Evolutionary conservation across 805 yeast species (phyloP).

Genomic region (Kodamaea lidongshanica): DNA sequence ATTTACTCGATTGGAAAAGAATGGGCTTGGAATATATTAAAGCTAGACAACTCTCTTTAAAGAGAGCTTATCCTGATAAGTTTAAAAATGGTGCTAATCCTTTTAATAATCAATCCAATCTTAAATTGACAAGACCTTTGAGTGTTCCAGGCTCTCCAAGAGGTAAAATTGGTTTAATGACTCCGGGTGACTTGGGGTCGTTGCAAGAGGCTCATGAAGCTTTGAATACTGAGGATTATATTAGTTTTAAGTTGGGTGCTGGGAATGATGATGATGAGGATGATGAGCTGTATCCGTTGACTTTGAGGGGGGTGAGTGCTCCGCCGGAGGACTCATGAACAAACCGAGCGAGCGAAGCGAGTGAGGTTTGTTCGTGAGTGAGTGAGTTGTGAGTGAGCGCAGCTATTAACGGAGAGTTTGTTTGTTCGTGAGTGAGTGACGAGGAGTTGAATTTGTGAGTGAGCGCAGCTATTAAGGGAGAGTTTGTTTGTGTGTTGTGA

Average conservation of each 20-base stretch:
- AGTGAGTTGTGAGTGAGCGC: too few species aligned
- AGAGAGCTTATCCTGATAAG: conserved; percentile 88
- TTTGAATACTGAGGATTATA: conserved; percentile 69
- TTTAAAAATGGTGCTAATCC: conserved; percentile 51
- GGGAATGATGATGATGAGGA: conserved; percentile 38
- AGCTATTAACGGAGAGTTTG: too few species aligned
- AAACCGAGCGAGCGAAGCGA: too few species aligned
- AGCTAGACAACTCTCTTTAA: conserved; percentile 86
- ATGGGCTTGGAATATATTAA: conserved; percentile 96
- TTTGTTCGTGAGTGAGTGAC: too few species aligned
- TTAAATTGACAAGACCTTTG: conserved; percentile 83
- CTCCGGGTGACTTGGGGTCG: conserved; percentile 98
- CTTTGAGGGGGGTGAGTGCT: conserved; percentile 45
- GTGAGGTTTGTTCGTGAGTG: too few species aligned
- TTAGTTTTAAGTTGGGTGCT: conserved; percentile 45
- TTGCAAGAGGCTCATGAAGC: conserved; percentile 81
- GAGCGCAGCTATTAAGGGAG: too few species aligned
- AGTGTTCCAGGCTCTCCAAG: conserved; percentile 98
- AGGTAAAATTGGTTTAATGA: conserved; percentile 70
- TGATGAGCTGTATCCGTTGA: conserved; percentile 37
- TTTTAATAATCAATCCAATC: conserved; percentile 38
- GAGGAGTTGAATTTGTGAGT: too few species aligned
- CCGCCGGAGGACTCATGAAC: too few species aligned
- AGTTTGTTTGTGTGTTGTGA: too few species aligned
- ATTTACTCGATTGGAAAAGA: conserved; percentile 92